Conservation (phyloP, 2,329 filamentous ascomycete species). For the Aspergillus fijiensis region DNA sequence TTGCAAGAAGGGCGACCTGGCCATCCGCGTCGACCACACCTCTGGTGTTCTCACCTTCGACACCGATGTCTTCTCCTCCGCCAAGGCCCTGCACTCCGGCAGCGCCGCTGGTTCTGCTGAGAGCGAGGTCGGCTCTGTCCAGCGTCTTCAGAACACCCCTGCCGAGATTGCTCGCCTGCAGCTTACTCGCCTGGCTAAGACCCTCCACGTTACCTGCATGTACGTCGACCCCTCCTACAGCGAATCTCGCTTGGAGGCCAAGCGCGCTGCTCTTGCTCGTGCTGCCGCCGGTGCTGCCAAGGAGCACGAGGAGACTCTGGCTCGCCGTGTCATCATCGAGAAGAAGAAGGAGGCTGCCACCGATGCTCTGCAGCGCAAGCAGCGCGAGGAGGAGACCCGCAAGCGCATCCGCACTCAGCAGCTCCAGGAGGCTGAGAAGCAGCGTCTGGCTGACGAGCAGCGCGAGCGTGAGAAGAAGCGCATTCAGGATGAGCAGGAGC, state of each 20-base stretch:
- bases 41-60: conserved; percentile 96
- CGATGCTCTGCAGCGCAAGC: conserved; percentile 80
- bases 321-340: conserved; percentile 85
- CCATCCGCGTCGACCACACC: conserved; percentile 93
- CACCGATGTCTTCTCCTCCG: conserved; percentile 95
- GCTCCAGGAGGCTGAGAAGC: conserved; percentile 83
- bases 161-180: conserved; percentile 97
- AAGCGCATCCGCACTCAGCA: conserved; percentile 85
- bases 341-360: conserved; percentile 97
- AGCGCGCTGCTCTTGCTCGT: conserved; percentile 74
- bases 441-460: conserved; percentile 87
- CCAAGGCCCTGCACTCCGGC: conserved; percentile 85
- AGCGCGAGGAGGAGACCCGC: conserved; percentile 87
- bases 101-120: conserved; percentile 85
- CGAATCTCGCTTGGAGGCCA: conserved; percentile 74
- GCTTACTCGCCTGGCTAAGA: conserved; percentile 85
- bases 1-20: conserved; percentile 98
- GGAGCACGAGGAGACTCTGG: conserved; percentile 82
- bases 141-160: conserved; percentile 94
- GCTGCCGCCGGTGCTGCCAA: conserved; percentile 86
- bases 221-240: conserved; percentile 92
- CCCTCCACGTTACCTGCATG: conserved; percentile 88
- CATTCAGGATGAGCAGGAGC: conserved; percentile 80
- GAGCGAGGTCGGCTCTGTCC: conserved; percentile 77
- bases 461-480: conserved; percentile 85